Evolutionary conservation across 345 rosid species (phyloP), one percentile per base, ranked within the genome.

Genomic region (Xanthoceras sorbifolium): DNA sequence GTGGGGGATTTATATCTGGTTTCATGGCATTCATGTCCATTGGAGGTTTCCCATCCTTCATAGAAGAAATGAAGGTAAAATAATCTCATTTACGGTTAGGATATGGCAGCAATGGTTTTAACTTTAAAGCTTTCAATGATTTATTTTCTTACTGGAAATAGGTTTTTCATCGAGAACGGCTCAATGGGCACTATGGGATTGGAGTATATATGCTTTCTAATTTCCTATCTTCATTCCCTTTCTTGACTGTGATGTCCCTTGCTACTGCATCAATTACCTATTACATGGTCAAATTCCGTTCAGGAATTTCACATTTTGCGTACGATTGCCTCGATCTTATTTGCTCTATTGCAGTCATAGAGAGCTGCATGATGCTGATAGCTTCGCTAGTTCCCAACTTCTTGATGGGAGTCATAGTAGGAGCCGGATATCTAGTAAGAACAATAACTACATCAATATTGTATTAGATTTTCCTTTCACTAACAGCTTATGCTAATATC

Each of bases 11-110:
- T 69, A 38, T 88, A 28, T 79, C 88, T 71, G 89, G 91, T 18
- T 88, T 88, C 61, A 88, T 88, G 91, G 83, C 86, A 23, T 84
- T 86, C 85, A 78, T 86, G 89, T 88, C 91, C 60, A 80, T 88
- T 67, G 88, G 89, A 73, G 89, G 89, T 40, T 88, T 88, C 64
- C 91, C 85, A 71, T 88, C 84, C 28, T 88, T 88, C 80, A 83
- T 84, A 11, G 89, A 88, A 82, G 91, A 88, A 72, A 63, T 84
- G 66, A 88, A 83, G 89, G 88, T 84, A 76, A 54, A 42, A 20
- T n/a, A 57, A 9, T 26, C 74, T 26, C 32, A 10, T 54, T 20
- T 1, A 55, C 2, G 6, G 72, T 32, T 71, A 71, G 61, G n/a
- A 44, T 55, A 34, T 77, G 36, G 28, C 8, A 60, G 14, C 29